phyloP scores from a whole-genome alignment of 2,329 filamentous ascomycete species.

The Beauveria rudraprayagi region DNA sequence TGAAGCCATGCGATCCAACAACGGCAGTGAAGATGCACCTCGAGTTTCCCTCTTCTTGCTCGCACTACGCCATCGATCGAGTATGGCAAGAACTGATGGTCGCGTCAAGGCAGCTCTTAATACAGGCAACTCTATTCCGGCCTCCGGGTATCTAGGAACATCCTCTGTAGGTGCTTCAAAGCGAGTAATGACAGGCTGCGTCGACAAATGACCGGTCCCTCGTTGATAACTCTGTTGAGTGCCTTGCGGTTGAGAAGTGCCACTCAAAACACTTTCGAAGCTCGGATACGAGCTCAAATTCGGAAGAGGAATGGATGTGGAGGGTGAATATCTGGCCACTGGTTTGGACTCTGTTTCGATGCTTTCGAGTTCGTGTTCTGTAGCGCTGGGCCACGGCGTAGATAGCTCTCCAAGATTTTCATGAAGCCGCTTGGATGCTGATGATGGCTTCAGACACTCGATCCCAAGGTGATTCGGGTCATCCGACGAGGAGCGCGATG shows the following conservation, averaged over 20 bases:
- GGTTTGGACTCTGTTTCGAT: neutral
- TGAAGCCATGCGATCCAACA: neutral
- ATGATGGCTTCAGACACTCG: neutral
- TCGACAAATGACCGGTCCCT: neutral
- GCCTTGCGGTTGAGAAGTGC: neutral
- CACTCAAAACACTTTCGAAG: too few relatives aligned
- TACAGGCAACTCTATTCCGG: neutral
- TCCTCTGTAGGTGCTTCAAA: neutral
- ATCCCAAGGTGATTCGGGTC: neutral
- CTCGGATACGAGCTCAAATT: neutral
- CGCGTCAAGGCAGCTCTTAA: constrained; percentile 3
- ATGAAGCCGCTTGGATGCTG: neutral
- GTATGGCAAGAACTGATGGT: constrained; percentile 11
- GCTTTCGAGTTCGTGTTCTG: neutral
- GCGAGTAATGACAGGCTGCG: neutral
- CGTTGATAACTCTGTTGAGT: neutral
- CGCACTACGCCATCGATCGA: constrained; percentile 17
- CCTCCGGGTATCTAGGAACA: neutral
- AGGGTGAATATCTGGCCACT: neutral
- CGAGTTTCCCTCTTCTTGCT: neutral
- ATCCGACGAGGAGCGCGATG: neutral
- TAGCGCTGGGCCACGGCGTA: neutral
- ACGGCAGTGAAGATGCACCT: neutral
- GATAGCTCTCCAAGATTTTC: neutral
- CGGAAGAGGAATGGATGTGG: neutral